A percentile compares a stretch with the other conserved stretches of the same genome.
Evolutionary conservation across 2,329 filamentous ascomycete species (phyloP).

Genomic region (Periconia sp.): DNA sequence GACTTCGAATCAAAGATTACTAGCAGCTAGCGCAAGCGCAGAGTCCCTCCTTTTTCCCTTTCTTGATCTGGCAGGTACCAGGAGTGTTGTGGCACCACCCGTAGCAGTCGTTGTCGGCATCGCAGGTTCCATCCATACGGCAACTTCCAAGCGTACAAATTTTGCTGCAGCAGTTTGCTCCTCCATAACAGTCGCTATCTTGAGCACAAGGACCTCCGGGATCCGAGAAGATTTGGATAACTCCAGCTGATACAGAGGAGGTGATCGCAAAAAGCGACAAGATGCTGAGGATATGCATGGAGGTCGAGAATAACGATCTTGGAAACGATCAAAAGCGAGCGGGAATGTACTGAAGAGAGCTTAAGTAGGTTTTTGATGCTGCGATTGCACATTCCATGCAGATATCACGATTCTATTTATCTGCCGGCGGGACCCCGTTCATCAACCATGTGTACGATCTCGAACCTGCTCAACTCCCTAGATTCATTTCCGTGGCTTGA

Average conservation of each 20-base stretch:
- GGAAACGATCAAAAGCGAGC: background rate
- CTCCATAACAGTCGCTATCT: background rate
- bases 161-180: background rate
- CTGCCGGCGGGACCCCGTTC: background rate
- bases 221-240: background rate
- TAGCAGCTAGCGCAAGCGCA: background rate
- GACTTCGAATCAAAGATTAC: background rate
- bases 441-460: too few species aligned
- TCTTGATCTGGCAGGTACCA: background rate
- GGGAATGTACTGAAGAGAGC: background rate
- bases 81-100: conserved; percentile 8
- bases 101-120: conserved; percentile 7
- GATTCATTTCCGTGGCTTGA: too few species aligned
- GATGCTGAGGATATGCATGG: background rate
- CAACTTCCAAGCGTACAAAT: conserved; percentile 4
- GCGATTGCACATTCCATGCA: background rate
- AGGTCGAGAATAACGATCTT: background rate
- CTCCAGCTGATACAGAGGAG: background rate
- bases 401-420: background rate
- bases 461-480: background rate
- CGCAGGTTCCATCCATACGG: conserved; percentile 7
- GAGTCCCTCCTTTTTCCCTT: background rate
- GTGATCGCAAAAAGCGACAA: background rate
- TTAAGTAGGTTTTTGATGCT: background rate
- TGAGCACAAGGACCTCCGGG: background rate